Evolutionary conservation across 306 rosid species (phyloP).

Genomic region (Malus asiatica): DNA sequence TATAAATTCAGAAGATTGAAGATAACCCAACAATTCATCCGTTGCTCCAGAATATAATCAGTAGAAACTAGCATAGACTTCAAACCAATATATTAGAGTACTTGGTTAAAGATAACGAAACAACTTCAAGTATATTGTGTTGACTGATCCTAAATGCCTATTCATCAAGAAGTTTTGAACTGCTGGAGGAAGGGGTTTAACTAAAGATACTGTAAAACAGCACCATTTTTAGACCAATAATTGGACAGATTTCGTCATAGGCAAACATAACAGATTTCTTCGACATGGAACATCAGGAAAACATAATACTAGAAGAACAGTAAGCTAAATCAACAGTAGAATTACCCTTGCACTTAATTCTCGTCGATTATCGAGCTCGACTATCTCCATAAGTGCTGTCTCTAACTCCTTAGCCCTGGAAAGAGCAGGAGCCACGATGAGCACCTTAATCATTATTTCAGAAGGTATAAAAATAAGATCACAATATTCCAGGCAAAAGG

Average conservation of each 20-base stretch:
- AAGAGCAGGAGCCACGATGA: constrained; percentile 18
- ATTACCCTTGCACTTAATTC: constrained; percentile 79
- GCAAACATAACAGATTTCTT: not conserved
- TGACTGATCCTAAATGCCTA: not conserved
- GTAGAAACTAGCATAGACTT: not conserved
- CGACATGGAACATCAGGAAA: not conserved
- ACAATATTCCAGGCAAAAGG: not conserved
- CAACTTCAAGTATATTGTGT: not conserved
- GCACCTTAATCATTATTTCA: constrained; percentile 14
- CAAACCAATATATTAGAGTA: not conserved
- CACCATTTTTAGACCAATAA: constrained; percentile 9
- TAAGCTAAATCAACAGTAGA: constrained; percentile 21
- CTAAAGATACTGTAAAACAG: not conserved
- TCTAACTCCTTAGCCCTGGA: constrained; percentile 91
- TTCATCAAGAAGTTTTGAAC: not conserved
- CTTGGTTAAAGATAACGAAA: not conserved
- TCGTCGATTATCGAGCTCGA: constrained; percentile 66
- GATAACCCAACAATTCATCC: too few relatives aligned
- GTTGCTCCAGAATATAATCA: not conserved
- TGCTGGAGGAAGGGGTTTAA: not conserved
- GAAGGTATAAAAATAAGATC: not conserved
- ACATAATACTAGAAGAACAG: constrained; percentile 12
- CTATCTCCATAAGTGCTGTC: constrained; percentile 92
- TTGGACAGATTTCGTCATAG: constrained; percentile 2
- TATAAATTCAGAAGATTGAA: too few relatives aligned